phyloP scores from a whole-genome alignment of 2,329 filamentous ascomycete genomes.

The Pseudopithomyces chartarum region DNA sequence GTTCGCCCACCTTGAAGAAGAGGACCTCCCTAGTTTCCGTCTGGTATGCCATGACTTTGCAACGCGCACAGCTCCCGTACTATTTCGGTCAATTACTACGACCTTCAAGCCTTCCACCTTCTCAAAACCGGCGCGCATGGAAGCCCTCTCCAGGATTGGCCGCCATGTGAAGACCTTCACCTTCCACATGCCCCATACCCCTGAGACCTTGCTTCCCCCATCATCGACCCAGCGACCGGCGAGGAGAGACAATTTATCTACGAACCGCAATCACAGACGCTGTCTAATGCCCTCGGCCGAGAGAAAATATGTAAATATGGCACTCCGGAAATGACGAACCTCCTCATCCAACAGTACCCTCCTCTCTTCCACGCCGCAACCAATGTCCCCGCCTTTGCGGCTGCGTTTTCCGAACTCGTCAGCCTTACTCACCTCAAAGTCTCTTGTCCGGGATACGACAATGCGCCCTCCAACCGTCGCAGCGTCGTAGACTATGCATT shows the following conservation, averaged over 20 bases:
- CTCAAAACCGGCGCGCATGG: constrained; percentile 72
- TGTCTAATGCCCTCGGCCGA: constrained; percentile 61
- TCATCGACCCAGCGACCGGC: constrained; percentile 77
- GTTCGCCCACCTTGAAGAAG: constrained; percentile 47
- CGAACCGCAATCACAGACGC: constrained; percentile 69
- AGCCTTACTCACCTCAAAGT: constrained; percentile 77
- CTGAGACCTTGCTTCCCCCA: constrained; percentile 84
- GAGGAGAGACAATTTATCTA: constrained; percentile 82
- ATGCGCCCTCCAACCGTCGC: constrained; percentile 70
- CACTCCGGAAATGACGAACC: constrained; percentile 76
- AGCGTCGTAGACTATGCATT: constrained; percentile 86
- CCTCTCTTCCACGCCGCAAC: constrained; percentile 88
- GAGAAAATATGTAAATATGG: constrained; percentile 75
- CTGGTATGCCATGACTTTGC: constrained; percentile 72
- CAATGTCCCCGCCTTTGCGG: constrained; percentile 83
- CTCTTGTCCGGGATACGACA: constrained; percentile 74
- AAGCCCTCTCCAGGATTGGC: constrained; percentile 77
- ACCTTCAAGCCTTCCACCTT: constrained; percentile 77
- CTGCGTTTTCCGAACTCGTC: constrained; percentile 70
- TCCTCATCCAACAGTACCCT: constrained; percentile 85
- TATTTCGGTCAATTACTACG: constrained; percentile 72
- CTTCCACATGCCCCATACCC: constrained; percentile 76
- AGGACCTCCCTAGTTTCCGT: constrained; percentile 59
- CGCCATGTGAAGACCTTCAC: constrained; percentile 77
- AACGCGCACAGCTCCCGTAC: constrained; percentile 68